phyloP scores from a whole-genome alignment of 1,284 basidiomycete species.

The Golubevia sp. region DNA sequence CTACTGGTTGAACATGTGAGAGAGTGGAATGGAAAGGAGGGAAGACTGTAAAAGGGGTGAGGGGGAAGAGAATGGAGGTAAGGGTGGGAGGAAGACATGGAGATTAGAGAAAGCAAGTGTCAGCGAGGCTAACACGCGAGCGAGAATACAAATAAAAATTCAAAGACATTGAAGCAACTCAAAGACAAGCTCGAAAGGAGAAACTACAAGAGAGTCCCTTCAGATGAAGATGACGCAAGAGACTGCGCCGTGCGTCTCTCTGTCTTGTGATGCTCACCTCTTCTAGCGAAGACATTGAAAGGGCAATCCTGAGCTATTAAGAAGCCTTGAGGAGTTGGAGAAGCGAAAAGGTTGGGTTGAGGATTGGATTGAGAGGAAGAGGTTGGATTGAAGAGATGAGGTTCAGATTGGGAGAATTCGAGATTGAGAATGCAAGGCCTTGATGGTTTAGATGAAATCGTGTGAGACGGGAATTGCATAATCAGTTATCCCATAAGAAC shows the following conservation, averaged over 20 bases:
- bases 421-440: neutral
- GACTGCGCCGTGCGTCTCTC: too few relatives aligned
- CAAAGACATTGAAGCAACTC: too few relatives aligned
- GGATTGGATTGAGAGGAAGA: too few relatives aligned
- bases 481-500: too few relatives aligned
- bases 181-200: too few relatives aligned
- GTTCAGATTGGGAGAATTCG: neutral
- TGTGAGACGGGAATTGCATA: neutral
- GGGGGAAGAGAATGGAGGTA: neutral
- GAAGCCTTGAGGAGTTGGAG: slow-evolving; percentile 42
- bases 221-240: too few relatives aligned
- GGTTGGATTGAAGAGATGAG: neutral
- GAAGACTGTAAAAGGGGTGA: slow-evolving; percentile 10
- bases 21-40: slow-evolving; percentile 36
- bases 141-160: too few relatives aligned
- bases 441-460: neutral
- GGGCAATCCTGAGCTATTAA: slow-evolving; percentile 34
- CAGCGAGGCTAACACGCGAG: too few relatives aligned
- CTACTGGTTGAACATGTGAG: slow-evolving; percentile 25
- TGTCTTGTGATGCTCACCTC: slow-evolving; percentile 5
- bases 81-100: neutral
- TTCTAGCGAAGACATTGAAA: slow-evolving; percentile 24
- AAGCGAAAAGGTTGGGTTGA: slow-evolving; percentile 30
- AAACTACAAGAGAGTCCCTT: too few relatives aligned
- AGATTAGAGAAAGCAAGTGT: neutral